These are phyloP conservation scores for Aureobasidium sp. DNA, from an alignment of 2,329 filamentous ascomycete genomes.

Conservation along the genomic window DNA sequence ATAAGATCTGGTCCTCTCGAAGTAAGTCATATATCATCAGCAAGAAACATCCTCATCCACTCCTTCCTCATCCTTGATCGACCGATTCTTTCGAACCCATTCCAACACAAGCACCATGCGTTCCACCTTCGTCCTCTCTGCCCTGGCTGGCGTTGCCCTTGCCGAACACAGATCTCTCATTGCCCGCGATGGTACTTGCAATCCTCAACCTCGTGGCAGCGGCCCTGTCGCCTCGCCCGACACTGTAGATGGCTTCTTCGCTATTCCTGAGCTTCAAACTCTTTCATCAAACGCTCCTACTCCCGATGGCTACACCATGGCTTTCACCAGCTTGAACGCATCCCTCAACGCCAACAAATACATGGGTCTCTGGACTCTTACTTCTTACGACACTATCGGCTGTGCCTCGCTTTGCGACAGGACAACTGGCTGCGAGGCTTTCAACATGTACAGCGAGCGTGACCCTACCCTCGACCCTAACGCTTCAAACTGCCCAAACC, in stretches of 20 bases:
- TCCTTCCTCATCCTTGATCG: background rate
- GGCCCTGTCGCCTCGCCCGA: conserved; percentile 27
- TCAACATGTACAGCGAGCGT: conserved; percentile 34
- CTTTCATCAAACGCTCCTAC: conserved; percentile 24
- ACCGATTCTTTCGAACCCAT: background rate
- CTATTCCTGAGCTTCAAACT: conserved; percentile 16
- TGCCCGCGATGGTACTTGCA: conserved; percentile 17
- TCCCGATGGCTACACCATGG: conserved; percentile 24
- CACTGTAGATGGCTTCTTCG: conserved; percentile 27
- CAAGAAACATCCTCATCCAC: background rate
- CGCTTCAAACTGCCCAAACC: conserved; percentile 29
- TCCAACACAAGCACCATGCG: conserved; percentile 1
- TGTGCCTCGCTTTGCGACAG: conserved; percentile 29
- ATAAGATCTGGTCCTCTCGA: background rate
- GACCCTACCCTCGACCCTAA: conserved; percentile 31
- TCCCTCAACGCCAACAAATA: conserved; percentile 22
- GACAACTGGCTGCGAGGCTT: conserved; percentile 25
- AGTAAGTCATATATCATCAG: background rate
- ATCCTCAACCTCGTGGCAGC: conserved; percentile 20
- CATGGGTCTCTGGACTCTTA: conserved; percentile 27
- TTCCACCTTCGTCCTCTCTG: conserved; percentile 4
- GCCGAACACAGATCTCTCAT: conserved; percentile 17
- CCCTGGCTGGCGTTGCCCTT: conserved; percentile 10
- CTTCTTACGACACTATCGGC: conserved; percentile 26
- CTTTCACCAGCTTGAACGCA: conserved; percentile 24